These are phyloP conservation scores for Fusarium cyanostomum DNA, from an alignment of 2,329 filamentous ascomycete genomes.

Conservation along the genomic window DNA sequence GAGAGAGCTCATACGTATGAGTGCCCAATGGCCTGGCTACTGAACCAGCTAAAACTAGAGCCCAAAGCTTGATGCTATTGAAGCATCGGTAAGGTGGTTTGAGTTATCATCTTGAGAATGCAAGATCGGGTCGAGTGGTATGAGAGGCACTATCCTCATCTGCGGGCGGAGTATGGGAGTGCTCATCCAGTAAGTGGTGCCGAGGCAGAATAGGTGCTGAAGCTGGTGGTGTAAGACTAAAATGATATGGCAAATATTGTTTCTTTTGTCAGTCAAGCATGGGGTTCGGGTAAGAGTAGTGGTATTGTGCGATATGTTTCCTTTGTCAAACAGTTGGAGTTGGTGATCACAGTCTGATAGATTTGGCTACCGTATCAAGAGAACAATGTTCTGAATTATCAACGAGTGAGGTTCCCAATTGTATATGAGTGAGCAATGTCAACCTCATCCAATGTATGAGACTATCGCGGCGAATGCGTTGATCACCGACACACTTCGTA, in stretches of 20 bases:
- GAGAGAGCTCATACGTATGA: no score
- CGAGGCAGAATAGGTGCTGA: background rate
- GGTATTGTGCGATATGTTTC: background rate
- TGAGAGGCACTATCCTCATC: background rate
- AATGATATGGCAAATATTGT: background rate
- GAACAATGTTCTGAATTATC: no score
- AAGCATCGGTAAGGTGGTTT: background rate
- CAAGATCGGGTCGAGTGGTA: constrained; percentile 18
- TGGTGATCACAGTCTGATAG: no score
- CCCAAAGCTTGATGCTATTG: background rate
- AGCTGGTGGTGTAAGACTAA: background rate
- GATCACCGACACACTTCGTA: constrained; percentile 7
- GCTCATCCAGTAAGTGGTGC: background rate
- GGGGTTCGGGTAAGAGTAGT: background rate
- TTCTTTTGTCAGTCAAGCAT: background rate
- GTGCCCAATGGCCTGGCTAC: no score
- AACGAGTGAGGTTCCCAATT: no score
- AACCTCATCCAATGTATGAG: background rate
- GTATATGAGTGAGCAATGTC: background rate
- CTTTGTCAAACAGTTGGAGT: background rate
- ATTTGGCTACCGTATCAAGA: no score
- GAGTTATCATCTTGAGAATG: background rate
- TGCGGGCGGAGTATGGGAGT: background rate
- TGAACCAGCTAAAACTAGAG: no score
- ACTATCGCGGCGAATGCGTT: background rate